These are phyloP conservation scores for Nakazawaea wyomingensis DNA, from an alignment of 805 yeast genomes.

Conservation along the genomic window DNA sequence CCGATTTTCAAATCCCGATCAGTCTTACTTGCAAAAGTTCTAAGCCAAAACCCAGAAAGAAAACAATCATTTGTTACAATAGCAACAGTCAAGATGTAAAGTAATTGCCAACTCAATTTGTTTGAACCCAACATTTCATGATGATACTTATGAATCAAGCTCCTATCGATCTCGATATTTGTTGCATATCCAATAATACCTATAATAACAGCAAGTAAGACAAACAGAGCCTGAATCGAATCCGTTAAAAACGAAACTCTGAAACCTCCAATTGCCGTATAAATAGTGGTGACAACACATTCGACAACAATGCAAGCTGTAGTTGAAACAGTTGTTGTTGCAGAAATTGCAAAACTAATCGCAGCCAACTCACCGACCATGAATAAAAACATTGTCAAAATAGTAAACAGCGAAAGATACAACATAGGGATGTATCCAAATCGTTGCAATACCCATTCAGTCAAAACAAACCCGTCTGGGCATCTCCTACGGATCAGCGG, in stretches of 20 bases:
- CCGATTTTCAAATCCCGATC: constrained; percentile 74
- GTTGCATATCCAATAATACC: constrained; percentile 78
- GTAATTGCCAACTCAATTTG: constrained; percentile 81
- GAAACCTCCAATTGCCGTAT: constrained; percentile 87
- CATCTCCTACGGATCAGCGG: constrained; percentile 73
- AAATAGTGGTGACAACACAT: constrained; percentile 80
- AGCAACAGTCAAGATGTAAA: constrained; percentile 81
- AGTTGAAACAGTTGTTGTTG: constrained; percentile 74
- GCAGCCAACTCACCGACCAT: constrained; percentile 88
- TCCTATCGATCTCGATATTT: constrained; percentile 56
- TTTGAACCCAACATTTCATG: constrained; percentile 61
- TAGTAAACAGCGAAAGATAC: constrained; percentile 74
- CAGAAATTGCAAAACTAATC: constrained; percentile 66
- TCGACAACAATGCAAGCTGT: constrained; percentile 80
- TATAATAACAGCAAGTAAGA: constrained; percentile 59
- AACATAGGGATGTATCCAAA: constrained; percentile 70
- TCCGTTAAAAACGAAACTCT: constrained; percentile 85
- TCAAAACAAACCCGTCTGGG: constrained; percentile 86
- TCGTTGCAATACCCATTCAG: constrained; percentile 90
- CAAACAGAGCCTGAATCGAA: constrained; percentile 74
- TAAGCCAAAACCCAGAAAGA: constrained; percentile 88
- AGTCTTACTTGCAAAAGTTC: constrained; percentile 85
- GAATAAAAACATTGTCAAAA: constrained; percentile 77
- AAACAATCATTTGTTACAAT: constrained; percentile 87
- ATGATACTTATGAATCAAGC: constrained; percentile 55